Evolutionary conservation across 176 grass and related monocot species (phyloP).

Genomic region (Musa acuminata): DNA sequence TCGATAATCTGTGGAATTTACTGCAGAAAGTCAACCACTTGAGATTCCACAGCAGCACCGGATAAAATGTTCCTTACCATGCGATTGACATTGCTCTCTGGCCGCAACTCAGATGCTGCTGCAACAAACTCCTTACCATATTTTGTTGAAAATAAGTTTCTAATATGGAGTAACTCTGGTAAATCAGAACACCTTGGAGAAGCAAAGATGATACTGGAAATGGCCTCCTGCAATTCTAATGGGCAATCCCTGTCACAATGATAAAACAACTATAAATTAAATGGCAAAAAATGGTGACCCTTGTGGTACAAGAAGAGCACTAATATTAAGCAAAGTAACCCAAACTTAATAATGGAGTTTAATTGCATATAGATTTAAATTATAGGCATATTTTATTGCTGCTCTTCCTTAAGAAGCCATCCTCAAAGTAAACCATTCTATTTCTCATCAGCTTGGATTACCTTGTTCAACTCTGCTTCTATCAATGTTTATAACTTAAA

Average conservation of each 20-base stretch:
- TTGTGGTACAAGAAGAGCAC: background rate
- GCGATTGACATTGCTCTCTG: constrained; percentile 28
- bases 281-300: background rate
- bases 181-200: constrained; percentile 33
- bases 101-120: constrained; percentile 25
- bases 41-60: background rate
- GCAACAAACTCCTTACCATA: constrained; percentile 36
- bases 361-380: background rate
- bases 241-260: constrained; percentile 36
- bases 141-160: constrained; percentile 28
- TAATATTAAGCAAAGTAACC: background rate
- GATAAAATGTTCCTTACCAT: constrained; percentile 23
- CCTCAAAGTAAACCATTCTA: background rate
- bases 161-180: constrained; percentile 28
- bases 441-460: background rate
- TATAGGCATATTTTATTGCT: no score
- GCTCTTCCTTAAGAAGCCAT: no score
- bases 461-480: background rate
- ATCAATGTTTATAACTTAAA: background rate
- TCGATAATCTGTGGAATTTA: constrained; percentile 72
- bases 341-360: background rate
- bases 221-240: constrained; percentile 36
- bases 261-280: constrained; percentile 23
- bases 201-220: constrained; percentile 33
- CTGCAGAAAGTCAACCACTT: background rate